Percentiles rank a stretch among this genome's conserved stretches.
Conservation (phyloP, 2,329 filamentous ascomycete species). For the Fusarium napiforme region DNA sequence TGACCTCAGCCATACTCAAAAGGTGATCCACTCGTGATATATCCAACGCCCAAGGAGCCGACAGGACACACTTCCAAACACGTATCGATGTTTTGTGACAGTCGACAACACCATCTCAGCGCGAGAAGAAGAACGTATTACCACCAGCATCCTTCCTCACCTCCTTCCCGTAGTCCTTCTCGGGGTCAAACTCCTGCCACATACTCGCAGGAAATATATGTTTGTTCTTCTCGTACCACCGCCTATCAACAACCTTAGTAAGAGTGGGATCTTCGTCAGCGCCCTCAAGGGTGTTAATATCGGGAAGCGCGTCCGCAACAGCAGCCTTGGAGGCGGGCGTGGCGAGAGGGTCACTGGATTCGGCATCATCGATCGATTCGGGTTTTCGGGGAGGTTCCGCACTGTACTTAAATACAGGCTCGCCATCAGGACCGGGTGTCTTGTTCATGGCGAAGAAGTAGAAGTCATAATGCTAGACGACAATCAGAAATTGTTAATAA, state of each 20-base stretch:
- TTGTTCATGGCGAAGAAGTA: conserved; percentile 97
- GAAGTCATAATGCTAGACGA: conserved; percentile 88
- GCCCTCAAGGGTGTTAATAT: conserved; percentile 75
- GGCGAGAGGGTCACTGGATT: conserved; percentile 33
- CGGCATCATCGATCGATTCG: conserved; percentile 43
- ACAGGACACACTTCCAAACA: background rate
- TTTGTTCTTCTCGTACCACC: conserved; percentile 98
- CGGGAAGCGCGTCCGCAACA: conserved; percentile 53
- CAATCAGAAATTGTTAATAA: conserved; percentile 31
- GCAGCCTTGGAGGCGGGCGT: conserved; percentile 52
- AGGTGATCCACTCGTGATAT: conserved; percentile 20
- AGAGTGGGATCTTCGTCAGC: conserved; percentile 78
- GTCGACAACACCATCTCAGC: conserved; percentile 42
- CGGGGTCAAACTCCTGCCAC: conserved; percentile 95
- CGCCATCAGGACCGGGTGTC: conserved; percentile 76
- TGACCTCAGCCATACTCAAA: conserved; percentile 15
- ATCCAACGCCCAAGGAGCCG: conserved; percentile 8
- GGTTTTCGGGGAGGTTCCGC: conserved; percentile 56
- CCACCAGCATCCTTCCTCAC: conserved; percentile 86
- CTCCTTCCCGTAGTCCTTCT: conserved; percentile 82
- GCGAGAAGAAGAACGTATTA: conserved; percentile 90
- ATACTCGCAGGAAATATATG: conserved; percentile 97
- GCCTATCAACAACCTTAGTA: conserved; percentile 93
- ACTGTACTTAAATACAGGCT: conserved; percentile 80
- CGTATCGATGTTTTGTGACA: background rate